Conservation (phyloP, 306 rosid species). For the Fragaria nilgerrensis region DNA sequence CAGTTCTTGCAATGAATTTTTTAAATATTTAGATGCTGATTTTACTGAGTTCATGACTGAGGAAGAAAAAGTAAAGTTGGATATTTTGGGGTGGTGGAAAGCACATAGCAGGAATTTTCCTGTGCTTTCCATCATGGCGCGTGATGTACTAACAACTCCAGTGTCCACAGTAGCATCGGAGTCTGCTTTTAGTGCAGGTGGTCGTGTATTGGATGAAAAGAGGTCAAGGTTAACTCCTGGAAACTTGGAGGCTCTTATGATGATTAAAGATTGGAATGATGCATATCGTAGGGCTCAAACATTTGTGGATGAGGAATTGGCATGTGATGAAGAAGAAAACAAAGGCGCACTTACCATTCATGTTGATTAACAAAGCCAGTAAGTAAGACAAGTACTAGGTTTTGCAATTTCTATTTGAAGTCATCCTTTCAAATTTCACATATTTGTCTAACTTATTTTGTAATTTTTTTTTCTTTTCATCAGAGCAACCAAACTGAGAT, state of each 20-base stretch:
- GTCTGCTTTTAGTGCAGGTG: background rate
- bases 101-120: background rate
- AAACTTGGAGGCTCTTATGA: background rate
- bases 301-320: background rate
- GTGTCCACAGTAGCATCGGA: background rate
- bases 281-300: background rate
- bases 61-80: background rate
- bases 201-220: background rate
- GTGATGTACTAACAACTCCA: background rate
- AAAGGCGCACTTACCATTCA: too few species aligned
- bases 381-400: background rate
- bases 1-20: background rate
- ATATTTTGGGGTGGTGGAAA: background rate
- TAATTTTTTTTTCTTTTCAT: too few species aligned
- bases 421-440: too few species aligned
- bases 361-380: background rate
- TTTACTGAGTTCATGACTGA: background rate
- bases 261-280: background rate
- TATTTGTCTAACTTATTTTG: too few species aligned
- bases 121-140: background rate
- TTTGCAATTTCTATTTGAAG: background rate
- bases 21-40: background rate
- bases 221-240: background rate
- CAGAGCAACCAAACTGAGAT: too few species aligned
- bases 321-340: background rate